Evolutionary conservation across 2,329 filamentous ascomycete species (phyloP).

Genomic region (Aureobasidium pullulans): DNA sequence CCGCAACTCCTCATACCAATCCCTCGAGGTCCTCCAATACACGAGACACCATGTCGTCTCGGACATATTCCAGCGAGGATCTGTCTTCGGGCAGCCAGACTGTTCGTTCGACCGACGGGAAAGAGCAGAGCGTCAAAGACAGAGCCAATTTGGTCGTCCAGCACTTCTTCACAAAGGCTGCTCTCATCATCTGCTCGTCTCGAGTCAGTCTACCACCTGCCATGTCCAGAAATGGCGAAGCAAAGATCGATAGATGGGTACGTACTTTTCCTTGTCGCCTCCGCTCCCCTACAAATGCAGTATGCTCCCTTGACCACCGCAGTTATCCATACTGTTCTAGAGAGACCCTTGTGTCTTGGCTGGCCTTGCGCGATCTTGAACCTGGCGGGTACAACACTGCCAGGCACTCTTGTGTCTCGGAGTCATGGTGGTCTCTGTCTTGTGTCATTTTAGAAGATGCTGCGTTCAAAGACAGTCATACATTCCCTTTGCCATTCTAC

Average conservation of each 20-base stretch:
- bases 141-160: conserved; percentile 89
- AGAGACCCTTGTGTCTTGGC: not conserved
- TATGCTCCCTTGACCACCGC: conserved; percentile 8
- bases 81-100: conserved; percentile 11
- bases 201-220: conserved; percentile 61
- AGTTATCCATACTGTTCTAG: not conserved
- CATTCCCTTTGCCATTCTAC: not conserved
- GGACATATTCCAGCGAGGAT: conserved; percentile 42
- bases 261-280: conserved; percentile 26
- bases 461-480: not conserved
- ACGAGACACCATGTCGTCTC: conserved; percentile 52
- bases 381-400: not conserved
- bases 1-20: conserved; percentile 64
- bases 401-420: conserved; percentile 2
- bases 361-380: conserved; percentile 1
- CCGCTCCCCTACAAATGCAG: not conserved
- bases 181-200: conserved; percentile 74
- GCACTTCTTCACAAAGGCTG: conserved; percentile 89
- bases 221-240: conserved; percentile 50
- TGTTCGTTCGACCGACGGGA: conserved; percentile 31
- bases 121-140: conserved; percentile 48
- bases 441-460: conserved; percentile 8
- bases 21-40: conserved; percentile 63
- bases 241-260: conserved; percentile 83
- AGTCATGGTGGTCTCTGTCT: not conserved